Percentiles rank a stretch among this genome's conserved stretches.
phyloP scores from a whole-genome alignment of 1,284 basidiomycete genomes.

The Trametes hirsuta region DNA sequence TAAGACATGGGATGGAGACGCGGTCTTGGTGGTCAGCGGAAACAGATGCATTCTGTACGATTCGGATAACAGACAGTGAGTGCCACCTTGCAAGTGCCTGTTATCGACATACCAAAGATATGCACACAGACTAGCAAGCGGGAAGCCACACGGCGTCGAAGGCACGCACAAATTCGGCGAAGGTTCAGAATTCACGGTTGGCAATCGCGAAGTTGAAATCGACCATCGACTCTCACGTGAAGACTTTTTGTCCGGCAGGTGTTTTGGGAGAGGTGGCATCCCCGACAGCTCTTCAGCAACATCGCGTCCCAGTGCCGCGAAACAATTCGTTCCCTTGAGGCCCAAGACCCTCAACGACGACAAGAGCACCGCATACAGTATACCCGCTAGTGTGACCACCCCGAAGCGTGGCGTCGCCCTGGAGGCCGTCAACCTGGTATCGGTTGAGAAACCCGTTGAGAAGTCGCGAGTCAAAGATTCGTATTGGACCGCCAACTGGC shows the following conservation, averaged over 20 bases:
- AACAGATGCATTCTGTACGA: slow-evolving; percentile 59
- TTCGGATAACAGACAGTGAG: slow-evolving; percentile 59
- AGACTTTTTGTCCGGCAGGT: slow-evolving; percentile 67
- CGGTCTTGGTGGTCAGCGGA: slow-evolving; percentile 58
- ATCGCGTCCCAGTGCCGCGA: slow-evolving; percentile 35
- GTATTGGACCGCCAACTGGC: slow-evolving; percentile 77
- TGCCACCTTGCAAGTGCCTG: slow-evolving; percentile 36
- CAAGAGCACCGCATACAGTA: slow-evolving; percentile 26
- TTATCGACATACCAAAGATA: neutral
- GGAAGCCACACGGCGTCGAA: slow-evolving; percentile 38
- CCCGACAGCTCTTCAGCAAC: slow-evolving; percentile 26
- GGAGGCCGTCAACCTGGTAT: slow-evolving; percentile 44
- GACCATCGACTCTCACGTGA: slow-evolving; percentile 57
- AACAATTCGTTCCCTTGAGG: slow-evolving; percentile 50
- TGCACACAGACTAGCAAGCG: slow-evolving; percentile 28
- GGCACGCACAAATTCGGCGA: slow-evolving; percentile 41
- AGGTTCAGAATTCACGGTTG: slow-evolving; percentile 61
- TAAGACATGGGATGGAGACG: slow-evolving; percentile 92
- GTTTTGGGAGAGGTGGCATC: slow-evolving; percentile 49
- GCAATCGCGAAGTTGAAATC: slow-evolving; percentile 71
- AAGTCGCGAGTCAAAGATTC: slow-evolving; percentile 31
- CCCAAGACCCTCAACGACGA: slow-evolving; percentile 38
- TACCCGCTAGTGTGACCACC: slow-evolving; percentile 13
- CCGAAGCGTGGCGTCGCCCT: slow-evolving; percentile 40
- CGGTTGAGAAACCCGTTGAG: slow-evolving; percentile 25